A percentile compares a stretch with the other conserved stretches of the same genome.
These are phyloP conservation scores for Pinguiococcus pyrenoidosus DNA, from an alignment of 108 stramenopile species.

Conservation along the genomic window DNA sequence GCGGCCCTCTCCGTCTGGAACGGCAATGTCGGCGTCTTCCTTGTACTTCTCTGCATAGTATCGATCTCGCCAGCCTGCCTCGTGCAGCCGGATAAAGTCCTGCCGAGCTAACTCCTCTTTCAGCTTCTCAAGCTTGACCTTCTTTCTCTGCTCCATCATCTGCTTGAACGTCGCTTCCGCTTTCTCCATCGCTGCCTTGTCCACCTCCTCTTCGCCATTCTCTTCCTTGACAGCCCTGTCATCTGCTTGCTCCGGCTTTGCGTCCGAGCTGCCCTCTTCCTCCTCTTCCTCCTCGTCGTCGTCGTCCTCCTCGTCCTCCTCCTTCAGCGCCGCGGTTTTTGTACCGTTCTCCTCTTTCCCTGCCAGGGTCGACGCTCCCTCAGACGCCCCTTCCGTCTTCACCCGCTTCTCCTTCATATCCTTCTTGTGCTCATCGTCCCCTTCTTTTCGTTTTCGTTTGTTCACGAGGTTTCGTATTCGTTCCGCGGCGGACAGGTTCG, in stretches of 20 bases:
- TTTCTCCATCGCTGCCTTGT: neutral
- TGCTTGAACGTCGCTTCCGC: constrained; percentile 1
- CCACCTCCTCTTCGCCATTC: constrained; percentile 38
- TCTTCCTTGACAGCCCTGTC: constrained; percentile 53
- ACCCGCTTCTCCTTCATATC: constrained; percentile 26
- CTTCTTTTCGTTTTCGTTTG: too few species aligned
- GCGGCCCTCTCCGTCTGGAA: neutral
- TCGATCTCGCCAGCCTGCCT: constrained; percentile 87
- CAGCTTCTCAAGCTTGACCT: neutral
- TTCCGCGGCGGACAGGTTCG: too few species aligned
- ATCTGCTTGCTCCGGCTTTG: neutral
- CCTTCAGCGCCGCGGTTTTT: too few species aligned
- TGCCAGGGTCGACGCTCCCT: too few species aligned
- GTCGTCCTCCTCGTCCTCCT: constrained; percentile 33
- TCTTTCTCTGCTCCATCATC: neutral
- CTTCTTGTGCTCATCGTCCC: too few species aligned
- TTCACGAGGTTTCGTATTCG: too few species aligned
- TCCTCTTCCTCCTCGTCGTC: constrained; percentile 39
- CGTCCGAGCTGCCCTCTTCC: neutral
- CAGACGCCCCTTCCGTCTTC: too few species aligned
- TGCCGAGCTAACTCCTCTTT: constrained; percentile 6
- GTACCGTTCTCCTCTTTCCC: too few species aligned
- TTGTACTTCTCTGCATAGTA: constrained; percentile 94
- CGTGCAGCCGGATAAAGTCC: constrained; percentile 55
- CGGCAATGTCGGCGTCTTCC: constrained; percentile 28